phyloP scores from a whole-genome alignment of 352 stramenopile species.

The Pythium biforme region DNA sequence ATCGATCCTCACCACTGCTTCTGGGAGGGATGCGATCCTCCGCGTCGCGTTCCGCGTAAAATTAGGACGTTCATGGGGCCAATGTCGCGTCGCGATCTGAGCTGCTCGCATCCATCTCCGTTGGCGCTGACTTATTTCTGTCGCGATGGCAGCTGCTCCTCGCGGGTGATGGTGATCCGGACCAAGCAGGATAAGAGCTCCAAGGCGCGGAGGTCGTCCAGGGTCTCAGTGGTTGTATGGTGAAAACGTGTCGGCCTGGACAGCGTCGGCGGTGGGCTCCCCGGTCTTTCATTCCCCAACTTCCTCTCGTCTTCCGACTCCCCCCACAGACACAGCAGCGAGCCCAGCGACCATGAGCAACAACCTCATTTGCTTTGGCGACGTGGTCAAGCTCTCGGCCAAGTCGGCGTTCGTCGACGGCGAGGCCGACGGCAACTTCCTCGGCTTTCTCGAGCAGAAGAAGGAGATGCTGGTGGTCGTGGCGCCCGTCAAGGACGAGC shows the following conservation, averaged over 20 bases:
- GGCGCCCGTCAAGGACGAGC: slow-evolving; percentile 43
- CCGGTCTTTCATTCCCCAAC: slow-evolving; percentile 13
- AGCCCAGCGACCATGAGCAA: slow-evolving; percentile 16
- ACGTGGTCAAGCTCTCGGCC: slow-evolving; percentile 28
- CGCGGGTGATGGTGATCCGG: no score
- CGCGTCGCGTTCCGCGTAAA: background rate
- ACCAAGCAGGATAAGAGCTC: background rate
- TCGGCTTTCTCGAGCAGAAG: slow-evolving; percentile 59
- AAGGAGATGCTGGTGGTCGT: slow-evolving; percentile 54
- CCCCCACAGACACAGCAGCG: background rate
- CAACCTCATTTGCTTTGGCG: slow-evolving; percentile 30
- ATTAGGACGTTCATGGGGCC: background rate
- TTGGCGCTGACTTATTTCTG: background rate
- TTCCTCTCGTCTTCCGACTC: slow-evolving; percentile 8
- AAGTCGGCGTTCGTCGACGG: slow-evolving; percentile 29
- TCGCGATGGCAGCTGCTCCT: background rate
- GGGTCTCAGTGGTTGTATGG: no score
- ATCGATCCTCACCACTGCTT: background rate
- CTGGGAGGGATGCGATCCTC: background rate
- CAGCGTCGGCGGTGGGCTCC: no score
- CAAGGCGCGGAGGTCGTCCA: no score
- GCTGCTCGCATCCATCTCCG: background rate
- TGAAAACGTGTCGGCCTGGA: no score
- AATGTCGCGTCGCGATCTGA: background rate
- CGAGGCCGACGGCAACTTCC: slow-evolving; percentile 3